Evolutionary conservation across 371 early-diverging fungal genomes (phyloP).

Genomic region (Basidiobolus meristosporus): DNA sequence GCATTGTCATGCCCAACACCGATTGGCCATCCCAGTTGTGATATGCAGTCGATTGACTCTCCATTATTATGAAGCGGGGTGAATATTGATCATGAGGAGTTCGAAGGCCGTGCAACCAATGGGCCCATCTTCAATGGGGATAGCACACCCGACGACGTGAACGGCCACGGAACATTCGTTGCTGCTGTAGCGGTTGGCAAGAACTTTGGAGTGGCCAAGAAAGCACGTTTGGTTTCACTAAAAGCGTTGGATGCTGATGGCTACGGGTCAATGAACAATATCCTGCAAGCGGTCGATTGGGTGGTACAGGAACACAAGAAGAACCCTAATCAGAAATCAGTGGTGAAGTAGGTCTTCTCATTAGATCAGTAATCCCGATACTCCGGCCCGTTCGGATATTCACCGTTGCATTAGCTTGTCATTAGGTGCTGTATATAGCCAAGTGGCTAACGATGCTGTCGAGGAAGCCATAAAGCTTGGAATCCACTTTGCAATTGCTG

Average conservation of each 20-base stretch:
- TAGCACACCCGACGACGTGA: slow-evolving; percentile 30
- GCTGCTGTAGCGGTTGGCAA: slow-evolving; percentile 50
- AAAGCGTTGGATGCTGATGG: slow-evolving; percentile 13
- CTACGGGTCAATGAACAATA: slow-evolving; percentile 5
- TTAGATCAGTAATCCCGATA: neutral
- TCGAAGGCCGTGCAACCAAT: slow-evolving; percentile 46
- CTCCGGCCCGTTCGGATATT: neutral
- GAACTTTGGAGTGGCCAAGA: slow-evolving; percentile 54
- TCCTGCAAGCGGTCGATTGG: slow-evolving; percentile 15
- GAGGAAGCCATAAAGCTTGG: no score
- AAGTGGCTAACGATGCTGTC: neutral
- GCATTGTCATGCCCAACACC: no score
- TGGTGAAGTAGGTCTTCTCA: neutral
- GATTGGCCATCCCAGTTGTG: no score
- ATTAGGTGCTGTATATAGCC: neutral
- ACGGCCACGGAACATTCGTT: slow-evolving; percentile 47
- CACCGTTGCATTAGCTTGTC: neutral
- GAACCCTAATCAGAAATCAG: neutral
- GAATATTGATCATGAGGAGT: slow-evolving; percentile 34
- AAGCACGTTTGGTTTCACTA: slow-evolving; percentile 44
- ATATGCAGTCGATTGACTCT: no score
- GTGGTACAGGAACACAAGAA: slow-evolving; percentile 5
- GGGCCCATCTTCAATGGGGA: slow-evolving; percentile 38
- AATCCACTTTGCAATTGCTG: no score
- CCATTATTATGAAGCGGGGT: no score